Conservation (phyloP, 768 basidiomycete species). For the Cystobasidium onofrii region DNA sequence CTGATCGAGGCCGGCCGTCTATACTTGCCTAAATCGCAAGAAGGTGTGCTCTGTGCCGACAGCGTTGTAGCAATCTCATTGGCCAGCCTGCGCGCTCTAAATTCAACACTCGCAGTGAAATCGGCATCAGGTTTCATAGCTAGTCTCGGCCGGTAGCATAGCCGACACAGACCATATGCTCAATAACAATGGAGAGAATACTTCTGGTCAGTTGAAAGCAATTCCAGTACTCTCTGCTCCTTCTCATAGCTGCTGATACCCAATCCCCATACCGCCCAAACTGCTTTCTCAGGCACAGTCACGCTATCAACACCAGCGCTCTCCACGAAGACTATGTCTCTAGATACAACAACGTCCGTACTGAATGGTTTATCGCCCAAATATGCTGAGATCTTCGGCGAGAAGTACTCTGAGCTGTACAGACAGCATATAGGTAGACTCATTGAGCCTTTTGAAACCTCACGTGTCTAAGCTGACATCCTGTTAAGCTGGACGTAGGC, state of each 20-base stretch:
- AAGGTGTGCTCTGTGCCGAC: neutral
- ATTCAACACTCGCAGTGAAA: neutral
- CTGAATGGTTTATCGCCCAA: conserved; percentile 21
- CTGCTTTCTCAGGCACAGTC: neutral
- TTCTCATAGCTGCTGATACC: too few species aligned
- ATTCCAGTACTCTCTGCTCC: too few species aligned
- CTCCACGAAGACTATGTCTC: neutral
- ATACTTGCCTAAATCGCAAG: neutral
- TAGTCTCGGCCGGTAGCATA: neutral
- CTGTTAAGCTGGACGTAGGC: conserved; percentile 1
- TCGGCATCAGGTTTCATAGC: neutral
- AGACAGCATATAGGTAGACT: conserved; percentile 16
- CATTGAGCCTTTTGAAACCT: neutral
- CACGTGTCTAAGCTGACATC: too few species aligned
- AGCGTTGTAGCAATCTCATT: neutral
- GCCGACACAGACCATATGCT: neutral
- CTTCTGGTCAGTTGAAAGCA: neutral
- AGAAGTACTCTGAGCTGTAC: conserved; percentile 20
- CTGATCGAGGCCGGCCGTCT: too few species aligned
- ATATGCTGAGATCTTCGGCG: conserved; percentile 27
- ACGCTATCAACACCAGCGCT: neutral
- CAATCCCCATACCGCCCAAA: neutral
- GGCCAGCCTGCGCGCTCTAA: neutral
- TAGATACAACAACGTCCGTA: neutral
- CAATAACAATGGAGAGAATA: neutral